Conservation (phyloP, 139 green algal species). For the Tetradesmus obliquus region DNA sequence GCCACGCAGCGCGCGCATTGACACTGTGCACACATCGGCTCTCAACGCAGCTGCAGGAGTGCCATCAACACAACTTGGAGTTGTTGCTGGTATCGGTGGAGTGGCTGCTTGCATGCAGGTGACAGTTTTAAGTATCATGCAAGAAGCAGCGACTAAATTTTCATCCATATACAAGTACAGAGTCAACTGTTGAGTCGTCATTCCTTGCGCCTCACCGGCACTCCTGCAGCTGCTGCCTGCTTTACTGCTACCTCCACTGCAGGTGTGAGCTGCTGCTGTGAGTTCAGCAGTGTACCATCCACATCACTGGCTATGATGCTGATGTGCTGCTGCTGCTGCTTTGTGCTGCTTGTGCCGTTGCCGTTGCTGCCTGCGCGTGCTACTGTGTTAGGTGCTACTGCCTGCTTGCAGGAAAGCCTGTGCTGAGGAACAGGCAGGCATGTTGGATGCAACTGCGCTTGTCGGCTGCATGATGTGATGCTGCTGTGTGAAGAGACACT, state of each 20-base stretch:
- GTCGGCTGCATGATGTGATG: not conserved
- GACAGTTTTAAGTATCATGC: too few species aligned
- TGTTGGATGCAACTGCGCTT: not conserved
- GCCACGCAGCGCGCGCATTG: too few species aligned
- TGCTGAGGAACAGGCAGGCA: not conserved
- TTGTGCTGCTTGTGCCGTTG: not conserved
- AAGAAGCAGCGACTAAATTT: too few species aligned
- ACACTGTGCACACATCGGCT: too few species aligned
- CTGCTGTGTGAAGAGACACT: not conserved
- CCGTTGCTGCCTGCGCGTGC: not conserved
- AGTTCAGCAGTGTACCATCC: conserved; percentile 86
- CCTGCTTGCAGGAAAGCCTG: not conserved
- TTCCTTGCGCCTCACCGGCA: conserved; percentile 63
- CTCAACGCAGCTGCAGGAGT: not conserved
- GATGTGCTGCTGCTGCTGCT: conserved; percentile 43
- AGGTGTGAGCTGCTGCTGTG: conserved; percentile 69
- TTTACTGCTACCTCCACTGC: conserved; percentile 61
- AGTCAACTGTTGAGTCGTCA: not conserved
- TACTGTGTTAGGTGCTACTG: not conserved
- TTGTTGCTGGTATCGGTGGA: too few species aligned
- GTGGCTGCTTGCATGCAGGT: too few species aligned
- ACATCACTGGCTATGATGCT: conserved; percentile 81
- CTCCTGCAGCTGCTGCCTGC: conserved; percentile 63
- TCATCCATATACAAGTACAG: too few species aligned
- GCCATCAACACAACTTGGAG: not conserved